phyloP scores from a whole-genome alignment of 2,329 filamentous ascomycete species.

The Whalleya microplaca region DNA sequence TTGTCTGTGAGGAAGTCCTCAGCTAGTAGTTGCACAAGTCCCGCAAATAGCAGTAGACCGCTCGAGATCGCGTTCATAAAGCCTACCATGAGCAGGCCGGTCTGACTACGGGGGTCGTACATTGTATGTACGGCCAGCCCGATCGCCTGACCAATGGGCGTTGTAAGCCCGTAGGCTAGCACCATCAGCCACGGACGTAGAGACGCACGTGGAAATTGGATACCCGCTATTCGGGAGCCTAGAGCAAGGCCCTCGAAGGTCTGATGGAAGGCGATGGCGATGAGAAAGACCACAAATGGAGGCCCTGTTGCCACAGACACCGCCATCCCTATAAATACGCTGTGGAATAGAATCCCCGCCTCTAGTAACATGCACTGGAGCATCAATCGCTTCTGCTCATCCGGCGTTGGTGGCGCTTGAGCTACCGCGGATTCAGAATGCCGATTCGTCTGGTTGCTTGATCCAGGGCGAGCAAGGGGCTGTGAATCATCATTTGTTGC shows the following conservation, averaged over 20 bases:
- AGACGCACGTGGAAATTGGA: constrained; percentile 76
- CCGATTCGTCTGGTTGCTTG: constrained; percentile 11
- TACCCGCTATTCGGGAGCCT: constrained; percentile 80
- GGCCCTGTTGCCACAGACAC: constrained; percentile 80
- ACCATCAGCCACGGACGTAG: constrained; percentile 84
- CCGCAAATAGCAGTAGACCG: constrained; percentile 79
- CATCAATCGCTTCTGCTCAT: constrained; percentile 68
- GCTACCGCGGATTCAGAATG: constrained; percentile 33
- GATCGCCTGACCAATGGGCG: constrained; percentile 82
- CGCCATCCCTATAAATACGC: constrained; percentile 85
- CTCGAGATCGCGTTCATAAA: constrained; percentile 87
- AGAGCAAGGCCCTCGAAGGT: constrained; percentile 88
- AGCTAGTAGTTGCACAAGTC: constrained; percentile 80
- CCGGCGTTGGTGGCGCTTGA: constrained; percentile 43
- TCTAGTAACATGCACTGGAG: constrained; percentile 80
- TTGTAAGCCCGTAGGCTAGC: constrained; percentile 74
- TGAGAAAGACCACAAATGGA: constrained; percentile 76
- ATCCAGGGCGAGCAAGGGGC: constrained; percentile 30
- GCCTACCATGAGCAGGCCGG: constrained; percentile 79
- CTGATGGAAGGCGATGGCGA: constrained; percentile 84
- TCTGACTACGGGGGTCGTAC: constrained; percentile 78
- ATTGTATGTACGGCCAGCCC: constrained; percentile 77
- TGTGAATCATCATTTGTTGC: constrained; percentile 37
- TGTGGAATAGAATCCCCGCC: constrained; percentile 84
- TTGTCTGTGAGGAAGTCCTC: constrained; percentile 82